These are phyloP conservation scores for Trichomonascaceae sp. DNA, from an alignment of 1,139 yeast species.

Conservation along the genomic window DNA sequence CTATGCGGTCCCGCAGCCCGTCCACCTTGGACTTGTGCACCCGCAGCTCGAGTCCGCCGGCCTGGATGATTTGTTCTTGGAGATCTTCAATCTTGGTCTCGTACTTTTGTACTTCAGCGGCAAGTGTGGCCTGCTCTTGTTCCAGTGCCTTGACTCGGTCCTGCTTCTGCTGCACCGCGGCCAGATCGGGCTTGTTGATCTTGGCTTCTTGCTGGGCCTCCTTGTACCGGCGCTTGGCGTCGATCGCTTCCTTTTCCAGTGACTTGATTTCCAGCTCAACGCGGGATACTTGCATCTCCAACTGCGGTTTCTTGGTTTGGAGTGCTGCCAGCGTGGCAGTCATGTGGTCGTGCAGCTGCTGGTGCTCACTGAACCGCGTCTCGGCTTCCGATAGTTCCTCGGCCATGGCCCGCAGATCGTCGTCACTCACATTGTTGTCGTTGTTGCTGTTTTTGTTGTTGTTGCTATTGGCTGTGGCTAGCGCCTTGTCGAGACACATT, in stretches of 20 bases:
- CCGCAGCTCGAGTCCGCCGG: conserved; percentile 81
- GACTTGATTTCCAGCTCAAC: conserved; percentile 54
- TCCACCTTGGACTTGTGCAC: conserved; percentile 75
- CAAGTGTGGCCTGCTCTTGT: conserved; percentile 32
- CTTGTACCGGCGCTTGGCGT: conserved; percentile 24
- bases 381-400: conserved; percentile 54
- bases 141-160: conserved; percentile 26
- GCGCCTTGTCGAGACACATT: too few species aligned
- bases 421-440: conserved; percentile 19
- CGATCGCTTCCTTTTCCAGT: conserved; percentile 35
- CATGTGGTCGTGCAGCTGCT: conserved; percentile 49
- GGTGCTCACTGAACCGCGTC: conserved; percentile 40
- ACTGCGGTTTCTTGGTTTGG: conserved; percentile 54
- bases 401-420: conserved; percentile 28
- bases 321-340: conserved; percentile 43
- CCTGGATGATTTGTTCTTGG: conserved; percentile 72
- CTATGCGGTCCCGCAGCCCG: conserved; percentile 56
- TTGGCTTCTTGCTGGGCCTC: conserved; percentile 16
- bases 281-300: conserved; percentile 52
- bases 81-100: conserved; percentile 46
- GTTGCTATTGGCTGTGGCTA: conserved; percentile 2
- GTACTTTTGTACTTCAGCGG: conserved; percentile 42
- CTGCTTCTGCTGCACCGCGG: conserved; percentile 27
- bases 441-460: neutral
- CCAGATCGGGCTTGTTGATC: conserved; percentile 8